Conservation (phyloP, 257 asterid species). For the Penstemon barbatus region DNA sequence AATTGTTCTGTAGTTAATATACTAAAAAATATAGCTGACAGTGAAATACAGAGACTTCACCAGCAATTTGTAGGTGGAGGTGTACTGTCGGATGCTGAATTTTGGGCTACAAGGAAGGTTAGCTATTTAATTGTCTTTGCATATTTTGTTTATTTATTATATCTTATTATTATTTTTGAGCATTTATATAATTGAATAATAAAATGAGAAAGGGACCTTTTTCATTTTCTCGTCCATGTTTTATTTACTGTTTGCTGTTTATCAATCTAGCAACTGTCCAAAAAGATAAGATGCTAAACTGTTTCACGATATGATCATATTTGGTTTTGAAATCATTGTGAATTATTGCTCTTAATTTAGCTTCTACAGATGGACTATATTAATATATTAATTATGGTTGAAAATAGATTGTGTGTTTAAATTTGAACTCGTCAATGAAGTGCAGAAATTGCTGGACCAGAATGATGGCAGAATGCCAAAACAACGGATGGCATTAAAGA, state of each 20-base stretch:
- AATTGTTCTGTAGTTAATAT: constrained; percentile 30
- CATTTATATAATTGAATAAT: background rate
- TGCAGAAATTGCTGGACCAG: constrained; percentile 92
- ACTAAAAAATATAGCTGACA: constrained; percentile 60
- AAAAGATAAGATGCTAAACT: constrained; percentile 8
- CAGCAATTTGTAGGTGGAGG: constrained; percentile 82
- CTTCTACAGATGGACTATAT: background rate
- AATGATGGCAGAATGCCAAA: constrained; percentile 62
- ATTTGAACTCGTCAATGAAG: constrained; percentile 35
- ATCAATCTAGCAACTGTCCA: constrained; percentile 6
- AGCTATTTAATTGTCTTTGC: constrained; percentile 35
- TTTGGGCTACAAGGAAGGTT: constrained; percentile 98
- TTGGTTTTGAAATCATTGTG: constrained; percentile 23
- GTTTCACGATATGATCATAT: constrained; percentile 4
- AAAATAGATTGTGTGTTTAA: constrained; percentile 18
- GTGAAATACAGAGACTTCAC: constrained; percentile 89
- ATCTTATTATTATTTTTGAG: too few relatives aligned
- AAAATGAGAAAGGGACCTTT: constrained; percentile 12
- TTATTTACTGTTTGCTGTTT: constrained; percentile 2
- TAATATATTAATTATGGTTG: constrained; percentile 12
- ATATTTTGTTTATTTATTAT: background rate
- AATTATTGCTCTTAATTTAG: constrained; percentile 2
- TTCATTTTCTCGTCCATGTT: background rate
- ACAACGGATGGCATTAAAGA: constrained; percentile 80
- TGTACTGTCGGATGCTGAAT: constrained; percentile 84